A percentile compares a stretch with the other conserved stretches of the same genome.
Evolutionary conservation across 805 yeast genomes (phyloP).

Genomic region (Metschnikowia kunwiensis): DNA sequence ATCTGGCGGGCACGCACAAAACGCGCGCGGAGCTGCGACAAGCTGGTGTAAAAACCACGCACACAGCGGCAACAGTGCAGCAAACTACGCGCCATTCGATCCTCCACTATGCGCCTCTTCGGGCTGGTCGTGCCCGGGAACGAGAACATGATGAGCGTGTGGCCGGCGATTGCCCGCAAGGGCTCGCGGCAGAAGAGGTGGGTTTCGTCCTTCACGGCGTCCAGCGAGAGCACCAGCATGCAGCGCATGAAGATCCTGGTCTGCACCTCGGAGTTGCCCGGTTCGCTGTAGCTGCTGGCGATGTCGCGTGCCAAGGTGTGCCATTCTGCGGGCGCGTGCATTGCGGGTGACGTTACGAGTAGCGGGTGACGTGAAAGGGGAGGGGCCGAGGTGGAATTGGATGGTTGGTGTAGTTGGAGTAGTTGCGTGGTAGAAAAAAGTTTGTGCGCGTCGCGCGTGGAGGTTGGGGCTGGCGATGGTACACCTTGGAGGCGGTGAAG

Average conservation of each 20-base stretch:
- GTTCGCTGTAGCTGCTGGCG: conserved; percentile 23
- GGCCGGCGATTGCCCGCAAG: conserved; percentile 48
- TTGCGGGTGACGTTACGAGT: too few relatives aligned
- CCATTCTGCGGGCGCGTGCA: conserved; percentile 6
- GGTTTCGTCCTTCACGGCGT: conserved; percentile 12
- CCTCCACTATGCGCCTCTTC: conserved; percentile 31
- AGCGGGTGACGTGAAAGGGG: too few relatives aligned
- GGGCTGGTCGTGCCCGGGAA: conserved; percentile 40
- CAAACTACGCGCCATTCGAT: conserved; percentile 43
- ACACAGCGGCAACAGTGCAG: conserved; percentile 54
- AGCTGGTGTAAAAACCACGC: conserved; percentile 49
- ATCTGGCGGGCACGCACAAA: conserved; percentile 51
- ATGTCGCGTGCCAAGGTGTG: conserved; percentile 23
- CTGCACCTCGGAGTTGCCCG: conserved; percentile 29
- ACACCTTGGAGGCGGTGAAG: too few relatives aligned
- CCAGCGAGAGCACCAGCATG: conserved; percentile 18
- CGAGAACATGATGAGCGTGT: conserved; percentile 58
- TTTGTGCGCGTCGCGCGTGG: too few relatives aligned
- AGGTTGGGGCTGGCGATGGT: too few relatives aligned
- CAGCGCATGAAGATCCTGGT: conserved; percentile 27
- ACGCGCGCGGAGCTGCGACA: conserved; percentile 48
- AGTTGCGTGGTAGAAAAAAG: too few relatives aligned
- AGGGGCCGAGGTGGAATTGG: too few relatives aligned
- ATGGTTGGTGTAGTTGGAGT: too few relatives aligned
- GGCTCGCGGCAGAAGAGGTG: conserved; percentile 59